These are phyloP conservation scores for Eucalyptus sp. DNA, from an alignment of 345 rosid genomes.

Conservation along the genomic window DNA sequence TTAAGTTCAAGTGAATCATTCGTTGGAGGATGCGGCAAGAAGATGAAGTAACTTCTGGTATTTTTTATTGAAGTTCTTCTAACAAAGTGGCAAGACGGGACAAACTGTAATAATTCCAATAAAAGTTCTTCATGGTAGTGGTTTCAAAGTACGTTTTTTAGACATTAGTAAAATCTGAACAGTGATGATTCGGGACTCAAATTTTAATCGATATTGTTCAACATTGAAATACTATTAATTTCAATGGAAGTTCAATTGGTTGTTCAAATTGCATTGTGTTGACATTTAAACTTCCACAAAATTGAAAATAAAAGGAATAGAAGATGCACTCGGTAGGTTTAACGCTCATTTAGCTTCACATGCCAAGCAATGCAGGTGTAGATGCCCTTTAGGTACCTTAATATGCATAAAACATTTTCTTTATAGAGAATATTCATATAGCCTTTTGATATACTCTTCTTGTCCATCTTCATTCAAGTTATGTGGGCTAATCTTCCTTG, in stretches of 20 bases:
- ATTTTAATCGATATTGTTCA: neutral
- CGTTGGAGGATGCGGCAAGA: neutral
- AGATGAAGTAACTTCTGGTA: neutral
- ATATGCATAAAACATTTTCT: neutral
- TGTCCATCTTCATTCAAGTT: neutral
- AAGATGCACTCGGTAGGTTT: neutral
- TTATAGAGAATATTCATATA: no score
- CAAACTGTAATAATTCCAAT: neutral
- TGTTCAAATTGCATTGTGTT: neutral
- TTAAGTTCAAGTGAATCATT: neutral
- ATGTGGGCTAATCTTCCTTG: no score
- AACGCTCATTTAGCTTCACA: neutral
- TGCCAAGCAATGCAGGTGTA: neutral
- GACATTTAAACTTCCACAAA: neutral
- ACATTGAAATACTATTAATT: no score
- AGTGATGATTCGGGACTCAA: no score
- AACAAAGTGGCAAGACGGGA: neutral
- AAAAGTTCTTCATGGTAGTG: neutral
- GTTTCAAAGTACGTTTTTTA: neutral
- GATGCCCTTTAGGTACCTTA: neutral
- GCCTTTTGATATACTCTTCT: neutral
- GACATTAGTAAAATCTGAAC: rapidly evolving
- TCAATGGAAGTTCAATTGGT: neutral
- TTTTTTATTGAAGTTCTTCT: no score
- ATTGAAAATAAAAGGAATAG: neutral